phyloP scores from a whole-genome alignment of 2,329 filamentous ascomycete species.

The Bipolaris sorokiniana region DNA sequence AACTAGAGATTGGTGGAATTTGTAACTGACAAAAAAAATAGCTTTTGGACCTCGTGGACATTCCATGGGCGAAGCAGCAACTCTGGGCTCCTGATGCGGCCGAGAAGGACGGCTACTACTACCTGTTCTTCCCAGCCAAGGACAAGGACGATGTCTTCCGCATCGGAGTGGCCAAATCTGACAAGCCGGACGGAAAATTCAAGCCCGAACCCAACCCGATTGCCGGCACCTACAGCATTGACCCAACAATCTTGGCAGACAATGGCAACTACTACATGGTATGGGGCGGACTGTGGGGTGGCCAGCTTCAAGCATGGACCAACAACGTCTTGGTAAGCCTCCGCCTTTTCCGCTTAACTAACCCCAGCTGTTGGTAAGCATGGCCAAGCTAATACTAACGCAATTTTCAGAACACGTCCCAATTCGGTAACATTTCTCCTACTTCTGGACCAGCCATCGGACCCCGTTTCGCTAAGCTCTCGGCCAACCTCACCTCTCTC shows the following conservation, averaged over 20 bases:
- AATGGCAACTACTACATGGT: slow-evolving; percentile 69
- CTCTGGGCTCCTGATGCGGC: slow-evolving; percentile 81
- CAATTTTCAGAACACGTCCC: slow-evolving; percentile 17
- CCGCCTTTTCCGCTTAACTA: neutral
- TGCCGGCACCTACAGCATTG: slow-evolving; percentile 72
- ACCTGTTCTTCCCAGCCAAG: slow-evolving; percentile 76
- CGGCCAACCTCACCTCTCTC: slow-evolving; percentile 68
- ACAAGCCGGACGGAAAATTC: slow-evolving; percentile 72
- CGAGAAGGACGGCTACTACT: slow-evolving; percentile 69
- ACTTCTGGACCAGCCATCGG: slow-evolving; percentile 59
- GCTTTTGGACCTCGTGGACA: slow-evolving; percentile 50
- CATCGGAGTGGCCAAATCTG: slow-evolving; percentile 71
- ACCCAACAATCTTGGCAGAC: slow-evolving; percentile 76
- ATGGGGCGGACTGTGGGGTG: slow-evolving; percentile 80
- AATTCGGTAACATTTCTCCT: slow-evolving; percentile 9
- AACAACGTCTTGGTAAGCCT: slow-evolving; percentile 61
- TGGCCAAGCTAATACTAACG: neutral
- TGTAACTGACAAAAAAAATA: neutral
- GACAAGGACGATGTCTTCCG: slow-evolving; percentile 72
- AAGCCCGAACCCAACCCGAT: slow-evolving; percentile 67
- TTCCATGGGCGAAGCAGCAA: slow-evolving; percentile 78
- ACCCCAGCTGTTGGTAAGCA: neutral
- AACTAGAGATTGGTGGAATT: neutral
- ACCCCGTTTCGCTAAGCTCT: slow-evolving; percentile 69
- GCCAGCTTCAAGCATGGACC: slow-evolving; percentile 77